A percentile compares a stretch with the other conserved stretches of the same genome.
These are phyloP conservation scores for Ailanthus altissimus DNA, from an alignment of 345 rosid species.

Conservation along the genomic window DNA sequence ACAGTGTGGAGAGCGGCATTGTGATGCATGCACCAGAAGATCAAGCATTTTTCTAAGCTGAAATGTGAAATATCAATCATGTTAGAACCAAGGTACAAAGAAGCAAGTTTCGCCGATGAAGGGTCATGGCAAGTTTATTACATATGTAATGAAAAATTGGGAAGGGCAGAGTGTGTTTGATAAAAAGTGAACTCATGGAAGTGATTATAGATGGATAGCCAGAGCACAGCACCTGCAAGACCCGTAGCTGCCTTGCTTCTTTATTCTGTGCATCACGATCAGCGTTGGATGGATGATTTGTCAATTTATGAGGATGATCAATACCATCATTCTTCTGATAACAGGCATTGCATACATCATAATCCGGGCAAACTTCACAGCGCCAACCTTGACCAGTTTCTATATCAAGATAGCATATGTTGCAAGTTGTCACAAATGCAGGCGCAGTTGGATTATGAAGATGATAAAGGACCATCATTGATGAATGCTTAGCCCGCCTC, in stretches of 20 bases:
- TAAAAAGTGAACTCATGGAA: background rate
- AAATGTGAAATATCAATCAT: slow-evolving; percentile 28
- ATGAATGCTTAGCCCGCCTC: slow-evolving; percentile 98
- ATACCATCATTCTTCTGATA: slow-evolving; percentile 74
- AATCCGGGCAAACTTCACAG: slow-evolving; percentile 95
- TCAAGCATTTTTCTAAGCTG: slow-evolving; percentile 99
- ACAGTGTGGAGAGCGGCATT: slow-evolving; percentile 77
- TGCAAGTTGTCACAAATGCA: slow-evolving; percentile 95
- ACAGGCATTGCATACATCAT: slow-evolving; percentile 89
- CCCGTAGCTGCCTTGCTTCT: slow-evolving; percentile 94
- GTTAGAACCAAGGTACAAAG: slow-evolving; percentile 5
- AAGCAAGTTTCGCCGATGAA: background rate
- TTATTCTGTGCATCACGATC: slow-evolving; percentile 96
- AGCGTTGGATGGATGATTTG: slow-evolving; percentile 81
- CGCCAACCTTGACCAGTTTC: slow-evolving; percentile 99
- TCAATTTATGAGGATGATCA: slow-evolving; percentile 96
- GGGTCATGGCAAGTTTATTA: background rate
- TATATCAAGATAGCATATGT: slow-evolving; percentile 79
- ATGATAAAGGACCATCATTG: slow-evolving; percentile 99
- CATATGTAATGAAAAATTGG: background rate
- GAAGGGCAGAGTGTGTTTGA: background rate
- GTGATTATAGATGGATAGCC: background rate
- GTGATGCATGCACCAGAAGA: slow-evolving; percentile 97
- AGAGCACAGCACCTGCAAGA: slow-evolving; percentile 59
- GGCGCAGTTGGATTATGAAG: slow-evolving; percentile 99